phyloP scores from a whole-genome alignment of 805 yeast genomes.

The Candida suzukii region DNA sequence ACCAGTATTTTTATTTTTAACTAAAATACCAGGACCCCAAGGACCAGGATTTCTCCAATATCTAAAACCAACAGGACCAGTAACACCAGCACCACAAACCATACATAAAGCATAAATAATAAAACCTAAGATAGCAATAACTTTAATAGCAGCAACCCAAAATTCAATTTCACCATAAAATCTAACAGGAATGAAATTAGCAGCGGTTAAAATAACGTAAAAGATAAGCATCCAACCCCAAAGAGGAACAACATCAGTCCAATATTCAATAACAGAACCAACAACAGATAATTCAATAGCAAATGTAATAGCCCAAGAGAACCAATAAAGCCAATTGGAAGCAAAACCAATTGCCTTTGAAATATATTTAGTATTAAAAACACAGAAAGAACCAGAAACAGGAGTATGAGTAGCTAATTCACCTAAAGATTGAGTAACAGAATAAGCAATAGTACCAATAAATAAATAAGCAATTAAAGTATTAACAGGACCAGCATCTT shows the following conservation, averaged over 20 bases:
- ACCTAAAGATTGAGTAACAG: slow-evolving; percentile 66
- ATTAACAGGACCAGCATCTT: slow-evolving; percentile 62
- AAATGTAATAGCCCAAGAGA: slow-evolving; percentile 71
- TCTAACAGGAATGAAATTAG: slow-evolving; percentile 61
- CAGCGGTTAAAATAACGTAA: slow-evolving; percentile 44
- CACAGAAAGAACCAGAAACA: slow-evolving; percentile 60
- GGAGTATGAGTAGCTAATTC: slow-evolving; percentile 81
- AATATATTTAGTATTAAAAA: slow-evolving; percentile 59
- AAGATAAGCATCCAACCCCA: slow-evolving; percentile 70
- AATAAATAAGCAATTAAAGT: slow-evolving; percentile 57
- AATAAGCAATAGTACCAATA: slow-evolving; percentile 58
- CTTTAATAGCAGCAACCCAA: slow-evolving; percentile 64
- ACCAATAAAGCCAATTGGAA: slow-evolving; percentile 69
- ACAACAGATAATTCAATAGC: slow-evolving; percentile 69
- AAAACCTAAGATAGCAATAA: slow-evolving; percentile 66
- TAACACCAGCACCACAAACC: slow-evolving; percentile 67
- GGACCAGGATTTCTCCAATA: slow-evolving; percentile 80
- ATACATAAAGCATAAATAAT: slow-evolving; percentile 57
- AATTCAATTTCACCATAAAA: slow-evolving; percentile 72
- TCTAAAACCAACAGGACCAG: slow-evolving; percentile 71
- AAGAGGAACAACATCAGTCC: slow-evolving; percentile 65
- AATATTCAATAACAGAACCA: slow-evolving; percentile 56
- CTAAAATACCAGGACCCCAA: slow-evolving; percentile 60
- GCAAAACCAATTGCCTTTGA: slow-evolving; percentile 71
- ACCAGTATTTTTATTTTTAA: slow-evolving; percentile 40